These are phyloP conservation scores for Cryphonectria parasitica DNA, from an alignment of 2,329 filamentous ascomycete genomes.

Conservation along the genomic window DNA sequence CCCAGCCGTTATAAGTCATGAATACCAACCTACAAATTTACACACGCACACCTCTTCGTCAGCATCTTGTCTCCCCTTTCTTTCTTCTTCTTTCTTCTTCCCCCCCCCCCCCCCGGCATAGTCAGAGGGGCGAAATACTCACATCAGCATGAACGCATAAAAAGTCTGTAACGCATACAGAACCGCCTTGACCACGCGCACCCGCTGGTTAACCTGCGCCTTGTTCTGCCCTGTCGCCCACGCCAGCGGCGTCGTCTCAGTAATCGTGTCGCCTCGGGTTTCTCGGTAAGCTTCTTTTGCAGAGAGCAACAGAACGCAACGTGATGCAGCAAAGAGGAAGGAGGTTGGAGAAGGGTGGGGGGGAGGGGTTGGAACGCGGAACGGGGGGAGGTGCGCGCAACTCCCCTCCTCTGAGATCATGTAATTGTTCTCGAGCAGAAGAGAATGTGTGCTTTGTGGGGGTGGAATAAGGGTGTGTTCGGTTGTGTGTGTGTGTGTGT, in stretches of 20 bases:
- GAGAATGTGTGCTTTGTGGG: too few relatives aligned
- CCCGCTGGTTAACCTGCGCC: conserved; percentile 64
- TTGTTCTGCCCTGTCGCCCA: conserved; percentile 72
- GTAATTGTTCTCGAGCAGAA: conserved; percentile 28
- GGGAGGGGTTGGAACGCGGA: neutral
- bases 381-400: neutral
- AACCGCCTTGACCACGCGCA: conserved; percentile 76
- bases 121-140: conserved; percentile 58
- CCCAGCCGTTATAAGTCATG: conserved; percentile 99
- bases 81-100: neutral
- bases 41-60: neutral
- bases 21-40: conserved; percentile 76
- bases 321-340: neutral
- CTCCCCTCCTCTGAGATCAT: neutral
- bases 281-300: conserved; percentile 30
- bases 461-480: too few relatives aligned
- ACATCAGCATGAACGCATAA: conserved; percentile 99
- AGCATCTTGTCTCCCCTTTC: neutral
- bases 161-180: conserved; percentile 95
- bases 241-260: conserved; percentile 67
- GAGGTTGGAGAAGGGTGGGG: neutral
- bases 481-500: neutral
- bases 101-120: neutral
- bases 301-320: conserved; percentile 6
- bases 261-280: conserved; percentile 46